Base-by-base conservation (phyloP, 768 basidiomycete genomes). In the Amanita fuliginea region DNA sequence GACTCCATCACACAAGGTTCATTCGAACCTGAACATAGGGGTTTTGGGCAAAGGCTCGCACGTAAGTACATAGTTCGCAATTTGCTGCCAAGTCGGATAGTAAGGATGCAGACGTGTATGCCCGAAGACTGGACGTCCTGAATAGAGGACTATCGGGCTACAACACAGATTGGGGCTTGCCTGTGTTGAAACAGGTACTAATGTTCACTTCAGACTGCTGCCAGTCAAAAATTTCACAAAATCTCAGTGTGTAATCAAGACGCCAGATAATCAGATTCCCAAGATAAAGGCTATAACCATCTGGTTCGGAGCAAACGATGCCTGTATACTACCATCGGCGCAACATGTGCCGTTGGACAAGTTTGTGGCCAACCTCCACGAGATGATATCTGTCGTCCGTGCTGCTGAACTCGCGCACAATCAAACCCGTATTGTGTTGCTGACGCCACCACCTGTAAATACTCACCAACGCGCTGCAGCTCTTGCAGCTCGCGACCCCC, bases 241-340 rank as follows among this genome's bases (percentile, higher is more conserved):
- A 26, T 24, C 21, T 36, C 55, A 88, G 83, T 70, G 77, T 54
- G 68, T 91, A 47, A 77, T 81, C 11, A 77, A 71, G 52, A 70
- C 64, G 54, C 57, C 69, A 5, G 72, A 74, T 49, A 72, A 67
- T 47, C 64, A 73, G 46, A 67, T 70, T 33, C 81, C 85, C 6
- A 77, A 72, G 40, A 72, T 92, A 32, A 78, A 77, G 36, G 63
- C 94, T n/a, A 69, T 94, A 52, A 78, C 78, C 5, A 80, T 95
- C 59, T 96, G 90, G 90, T 87, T 88, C 53, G 92, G 92, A 42
- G 82, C 83, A 13, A 97, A 97, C 65, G 93, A 97, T 62, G 78
- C 93, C 5, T 78, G 76, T 55, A 69, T 87, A 44, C 62, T 66
- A 24, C 76, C 75, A 0, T 79, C 74, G 16, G 64, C 70, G 13